Evolutionary conservation across 1,284 basidiomycete genomes (phyloP), one percentile per base, ranked within the genome.

Genomic region (Pseudozyma pruni): DNA sequence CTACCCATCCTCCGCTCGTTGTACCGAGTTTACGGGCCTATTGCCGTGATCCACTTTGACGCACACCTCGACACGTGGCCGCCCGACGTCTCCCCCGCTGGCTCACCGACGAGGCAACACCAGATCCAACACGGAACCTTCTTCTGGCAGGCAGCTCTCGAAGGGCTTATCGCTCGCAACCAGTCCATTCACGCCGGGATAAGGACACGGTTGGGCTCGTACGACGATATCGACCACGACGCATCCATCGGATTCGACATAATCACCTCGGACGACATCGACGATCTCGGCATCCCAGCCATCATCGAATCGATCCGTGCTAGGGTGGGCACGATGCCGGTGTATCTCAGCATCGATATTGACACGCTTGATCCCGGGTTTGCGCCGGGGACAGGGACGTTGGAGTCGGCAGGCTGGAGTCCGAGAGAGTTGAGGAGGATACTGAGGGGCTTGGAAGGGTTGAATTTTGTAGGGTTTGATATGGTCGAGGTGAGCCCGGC

Each of bases 101-200:
- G 61, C 32, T 56, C 46, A 3, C 71, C 56, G n/a, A 71, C 56
- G 8, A 38, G 51, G 1, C 72, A 78, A 42, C 72, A 69, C 27
- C 67, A 72, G 48, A 70, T 81, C 42, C 79, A 78, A n/a, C 81
- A 82, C 60, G 81, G 80, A 8, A 80, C 79, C 1, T 81, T 80
- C 49, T 85, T 84, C 80, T 84, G 83, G 83, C 82, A 83, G 50
- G 83, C 84, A 1, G 82, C 83, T 27, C 80, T 84, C 35, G 80
- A 83, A 20, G 84, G 84, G 0, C 82, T 83, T 47, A 83, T 85
- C 59, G 80, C 78, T 31, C 72, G 79, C 43, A 83, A 90, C 72
- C 87, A 88, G 46, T 92, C 90, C 79, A 91, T 86, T 87, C 89
- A 90, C 90, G 89, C 89, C 89, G 90, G 89, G 88, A 86, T 83